These are phyloP conservation scores for Pythium dissimile DNA, from an alignment of 352 stramenopile genomes.

Conservation along the genomic window DNA sequence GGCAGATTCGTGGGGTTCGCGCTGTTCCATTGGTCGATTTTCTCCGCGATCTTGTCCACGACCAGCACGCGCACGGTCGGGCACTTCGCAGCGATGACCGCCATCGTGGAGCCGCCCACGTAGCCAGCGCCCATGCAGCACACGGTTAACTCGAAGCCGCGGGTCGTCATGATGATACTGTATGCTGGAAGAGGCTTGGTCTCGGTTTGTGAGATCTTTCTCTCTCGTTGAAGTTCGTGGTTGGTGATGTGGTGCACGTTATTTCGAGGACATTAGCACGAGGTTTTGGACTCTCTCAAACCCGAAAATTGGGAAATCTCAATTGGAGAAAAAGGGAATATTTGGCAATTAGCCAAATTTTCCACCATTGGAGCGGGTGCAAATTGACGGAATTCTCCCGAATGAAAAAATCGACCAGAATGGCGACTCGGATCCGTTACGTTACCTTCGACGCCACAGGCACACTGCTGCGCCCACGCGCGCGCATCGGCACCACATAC, in stretches of 20 bases:
- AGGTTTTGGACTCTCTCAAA: too few relatives aligned
- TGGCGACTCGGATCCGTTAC: conserved; percentile 14
- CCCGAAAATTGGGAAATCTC: too few relatives aligned
- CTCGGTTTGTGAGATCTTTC: background rate
- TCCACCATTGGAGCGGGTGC: too few relatives aligned
- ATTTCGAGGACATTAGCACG: too few relatives aligned
- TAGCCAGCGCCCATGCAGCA: conserved; percentile 98
- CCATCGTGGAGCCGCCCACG: conserved; percentile 99
- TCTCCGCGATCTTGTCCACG: conserved; percentile 92
- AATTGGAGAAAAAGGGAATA: too few relatives aligned
- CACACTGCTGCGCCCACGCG: conserved; percentile 55
- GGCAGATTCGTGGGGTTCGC: conserved; percentile 81
- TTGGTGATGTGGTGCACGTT: too few relatives aligned
- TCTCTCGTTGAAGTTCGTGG: background rate
- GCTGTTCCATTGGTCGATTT: conserved; percentile 98
- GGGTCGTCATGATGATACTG: background rate
- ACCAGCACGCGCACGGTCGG: conserved; percentile 97
- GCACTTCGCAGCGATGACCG: conserved; percentile 98
- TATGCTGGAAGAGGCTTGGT: background rate
- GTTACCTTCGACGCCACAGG: conserved; percentile 71
- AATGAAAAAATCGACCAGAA: too few relatives aligned
- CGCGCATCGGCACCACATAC: conserved; percentile 46
- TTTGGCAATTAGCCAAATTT: too few relatives aligned
- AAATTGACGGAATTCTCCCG: too few relatives aligned
- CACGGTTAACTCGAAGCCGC: conserved; percentile 86